Base-by-base conservation (phyloP, 140 eudicot genomes). In the Stevia rebaudiana region DNA sequence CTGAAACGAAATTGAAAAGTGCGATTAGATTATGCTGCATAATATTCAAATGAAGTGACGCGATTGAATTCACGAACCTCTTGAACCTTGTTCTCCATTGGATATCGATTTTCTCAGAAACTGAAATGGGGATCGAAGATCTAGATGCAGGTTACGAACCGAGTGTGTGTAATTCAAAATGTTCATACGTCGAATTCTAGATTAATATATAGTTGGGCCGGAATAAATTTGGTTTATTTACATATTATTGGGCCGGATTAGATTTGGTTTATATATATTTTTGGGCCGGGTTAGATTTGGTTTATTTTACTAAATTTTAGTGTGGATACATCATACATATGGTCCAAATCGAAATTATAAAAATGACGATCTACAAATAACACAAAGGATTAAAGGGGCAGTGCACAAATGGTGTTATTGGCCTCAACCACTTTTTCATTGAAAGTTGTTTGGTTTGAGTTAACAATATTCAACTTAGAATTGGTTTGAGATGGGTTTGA, bases 11-110 rank as follows among this genome's bases (percentile, higher is more conserved):
- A 28, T 13, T 39, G 3, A 7, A 46, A 5, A 17, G 28, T 3
- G 4, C 13, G 42, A n/a, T 28, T 52, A 6, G 58, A 1, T 33
- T 17, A 3, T 35, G 2, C 43, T 69, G 19, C 25, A 23, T 22
- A 13, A 36, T 6, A 43, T 63, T 70, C 35, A 67, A 15, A 54
- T 8, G 44, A 31, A 51, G 41, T 15, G 30, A 16, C 11, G 19
- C 6, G 40, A 11, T 35, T 12, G 33, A 48, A 33, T 41, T 35
- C 4, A 42, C 65, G 39, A 12, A 72, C 77, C 77, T 72, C 77
- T 63, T 72, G 77, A 51, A 72, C 77, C 37, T 28, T 52, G 18
- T 72, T 50, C 65, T 68, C 74, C 74, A 68, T 68, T 42, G 13
- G 41, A 62, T 62, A 11, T 52, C 18, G 24, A 1, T 23, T 52